A percentile compares a stretch with the other conserved stretches of the same genome.
Conservation (phyloP, 1,284 basidiomycete species). For the Ganoderma meredithae region DNA sequence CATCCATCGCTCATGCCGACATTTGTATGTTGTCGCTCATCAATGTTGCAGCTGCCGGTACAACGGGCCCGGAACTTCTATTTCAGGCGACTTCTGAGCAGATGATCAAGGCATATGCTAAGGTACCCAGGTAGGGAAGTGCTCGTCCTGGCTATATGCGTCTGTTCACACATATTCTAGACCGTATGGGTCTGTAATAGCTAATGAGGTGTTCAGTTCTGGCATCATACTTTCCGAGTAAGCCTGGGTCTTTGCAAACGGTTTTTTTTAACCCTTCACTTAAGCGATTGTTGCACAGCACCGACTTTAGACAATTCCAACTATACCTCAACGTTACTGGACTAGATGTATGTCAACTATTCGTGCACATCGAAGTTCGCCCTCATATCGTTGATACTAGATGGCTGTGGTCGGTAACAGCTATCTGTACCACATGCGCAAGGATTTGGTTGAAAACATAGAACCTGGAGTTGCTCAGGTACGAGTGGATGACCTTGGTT, state of each 20-base stretch:
- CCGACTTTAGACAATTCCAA: conserved; percentile 95
- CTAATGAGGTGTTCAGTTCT: conserved; percentile 94
- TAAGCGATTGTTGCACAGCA: conserved; percentile 53
- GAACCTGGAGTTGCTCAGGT: conserved; percentile 81
- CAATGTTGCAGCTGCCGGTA: conserved; percentile 75
- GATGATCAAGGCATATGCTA: conserved; percentile 92
- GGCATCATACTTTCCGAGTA: conserved; percentile 93
- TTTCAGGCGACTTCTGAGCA: conserved; percentile 96
- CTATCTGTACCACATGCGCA: conserved; percentile 93
- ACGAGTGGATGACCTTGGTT: conserved; percentile 12
- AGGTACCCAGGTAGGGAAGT: conserved; percentile 73
- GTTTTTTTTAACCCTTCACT: not conserved
- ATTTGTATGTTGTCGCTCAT: no score
- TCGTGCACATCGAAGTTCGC: not conserved
- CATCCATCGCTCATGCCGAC: not conserved
- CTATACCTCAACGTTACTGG: conserved; percentile 90
- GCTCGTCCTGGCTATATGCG: conserved; percentile 8
- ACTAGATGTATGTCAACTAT: conserved; percentile 68
- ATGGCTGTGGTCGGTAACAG: conserved; percentile 95
- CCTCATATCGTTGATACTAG: conserved; percentile 48
- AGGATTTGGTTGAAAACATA: conserved; percentile 84
- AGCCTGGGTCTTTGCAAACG: conserved; percentile 38
- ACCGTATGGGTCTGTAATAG: conserved; percentile 91
- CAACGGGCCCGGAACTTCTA: conserved; percentile 87
- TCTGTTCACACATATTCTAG: conserved; percentile 43